phyloP scores from a whole-genome alignment of 2,329 filamentous ascomycete genomes.

The Rachicladosporium sp. region DNA sequence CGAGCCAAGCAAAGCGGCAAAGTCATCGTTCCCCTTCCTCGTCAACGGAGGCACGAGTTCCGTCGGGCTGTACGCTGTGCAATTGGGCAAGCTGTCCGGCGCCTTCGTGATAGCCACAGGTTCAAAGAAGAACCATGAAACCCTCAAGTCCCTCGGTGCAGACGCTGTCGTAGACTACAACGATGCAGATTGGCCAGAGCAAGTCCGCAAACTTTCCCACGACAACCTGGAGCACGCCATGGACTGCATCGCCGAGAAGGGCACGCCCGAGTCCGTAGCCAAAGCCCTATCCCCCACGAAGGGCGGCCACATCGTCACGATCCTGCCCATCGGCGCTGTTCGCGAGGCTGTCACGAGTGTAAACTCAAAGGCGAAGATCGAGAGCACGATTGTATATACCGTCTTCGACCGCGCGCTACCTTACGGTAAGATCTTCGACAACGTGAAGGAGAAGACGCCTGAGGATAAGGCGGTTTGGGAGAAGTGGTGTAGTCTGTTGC shows the following conservation, averaged over 20 bases:
- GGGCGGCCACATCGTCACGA: constrained; percentile 43
- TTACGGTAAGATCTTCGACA: constrained; percentile 4
- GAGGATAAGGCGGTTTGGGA: constrained; percentile 44
- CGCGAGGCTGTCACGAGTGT: constrained; percentile 38
- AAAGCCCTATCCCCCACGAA: constrained; percentile 32
- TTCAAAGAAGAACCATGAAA: constrained; percentile 13
- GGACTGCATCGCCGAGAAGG: constrained; percentile 43
- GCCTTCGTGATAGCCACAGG: constrained; percentile 27
- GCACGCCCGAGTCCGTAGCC: constrained; percentile 38
- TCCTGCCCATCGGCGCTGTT: constrained; percentile 50
- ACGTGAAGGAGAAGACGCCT: constrained; percentile 2
- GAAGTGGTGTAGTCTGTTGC: constrained; percentile 44
- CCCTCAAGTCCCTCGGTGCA: constrained; percentile 10
- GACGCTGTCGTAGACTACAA: constrained; percentile 8
- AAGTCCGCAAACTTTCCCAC: constrained; percentile 6
- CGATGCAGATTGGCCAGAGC: constrained; percentile 5
- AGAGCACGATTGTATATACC: constrained; percentile 29
- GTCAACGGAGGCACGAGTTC: constrained; percentile 22
- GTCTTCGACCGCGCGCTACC: constrained; percentile 5
- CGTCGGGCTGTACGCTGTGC: constrained; percentile 22
- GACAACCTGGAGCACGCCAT: constrained; percentile 34
- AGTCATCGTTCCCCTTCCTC: constrained; percentile 23
- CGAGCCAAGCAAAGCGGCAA: constrained; percentile 24
- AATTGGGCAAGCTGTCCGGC: constrained; percentile 40
- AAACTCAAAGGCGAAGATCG: constrained; percentile 39